Base-by-base conservation (phyloP, 1,284 basidiomycete genomes). In the Cystobasidium sp. region DNA sequence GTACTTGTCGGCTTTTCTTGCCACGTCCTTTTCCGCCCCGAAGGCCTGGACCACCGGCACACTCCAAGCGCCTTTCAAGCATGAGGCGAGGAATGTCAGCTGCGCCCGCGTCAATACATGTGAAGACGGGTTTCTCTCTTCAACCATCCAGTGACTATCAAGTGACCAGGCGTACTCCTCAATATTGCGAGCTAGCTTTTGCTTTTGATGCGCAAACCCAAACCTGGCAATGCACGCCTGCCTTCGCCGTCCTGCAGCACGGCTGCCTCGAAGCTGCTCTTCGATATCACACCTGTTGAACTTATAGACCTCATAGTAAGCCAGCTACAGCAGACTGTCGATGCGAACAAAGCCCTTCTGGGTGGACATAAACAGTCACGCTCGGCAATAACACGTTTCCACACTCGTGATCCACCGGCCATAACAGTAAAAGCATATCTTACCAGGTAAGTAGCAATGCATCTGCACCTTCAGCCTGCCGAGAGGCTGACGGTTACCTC, bases 331-430 rank as follows among this genome's bases (percentile, higher is more conserved):
- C 31, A 58, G 14, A 31, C 12, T 12, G 44, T 49, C 9, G 53
- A 37, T 18, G 24, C 20, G 1, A 73, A 73, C 43, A 53, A 56
- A 22, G 39, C 37, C 8, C 39, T 47, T 39, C 41, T 66, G 43
- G 43, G 46, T 31, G 63, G 63, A 14, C 53, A 73, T 44, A 66
- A 49, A 62, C 70, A 73, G 51, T 41, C 39, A 10, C 14, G 37
- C 22, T 18, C 51, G 24, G 22, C 58, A 31, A 66, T 63, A 22
- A 73, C 70, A 20, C 70, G 70, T 24, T 73, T 73, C 44, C 70
- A 73, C 51, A 59, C 62, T 7, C 62, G 55, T 14, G 46, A 73
- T 3, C 62, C 62, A 12, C 51, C 58, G 4, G 39, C 62, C 12
- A 56, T 73, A n/a, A 58, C 70, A 16, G 18, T 73, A 5, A 47